Conservation (phyloP, 805 yeast species). For the Isabelozyma heimii region DNA sequence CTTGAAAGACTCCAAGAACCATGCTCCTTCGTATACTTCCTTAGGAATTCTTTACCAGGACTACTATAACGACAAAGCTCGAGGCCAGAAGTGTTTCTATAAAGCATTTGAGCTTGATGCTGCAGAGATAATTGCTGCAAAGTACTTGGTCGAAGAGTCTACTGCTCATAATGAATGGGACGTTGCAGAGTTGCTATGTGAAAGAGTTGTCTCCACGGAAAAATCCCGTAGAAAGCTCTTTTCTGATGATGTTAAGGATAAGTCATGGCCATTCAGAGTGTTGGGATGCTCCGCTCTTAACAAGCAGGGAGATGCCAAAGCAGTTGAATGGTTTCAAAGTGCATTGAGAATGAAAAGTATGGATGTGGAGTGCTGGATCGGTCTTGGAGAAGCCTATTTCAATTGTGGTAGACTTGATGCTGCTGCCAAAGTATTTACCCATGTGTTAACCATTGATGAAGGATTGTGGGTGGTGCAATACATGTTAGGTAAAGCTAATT, state of each 20-base stretch:
- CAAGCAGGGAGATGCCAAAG: conserved; percentile 66
- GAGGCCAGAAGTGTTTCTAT: conserved; percentile 84
- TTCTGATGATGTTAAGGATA: conserved; percentile 28
- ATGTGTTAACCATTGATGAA: conserved; percentile 55
- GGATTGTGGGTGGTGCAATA: conserved; percentile 62
- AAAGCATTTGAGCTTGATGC: conserved; percentile 87
- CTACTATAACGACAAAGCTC: conserved; percentile 52
- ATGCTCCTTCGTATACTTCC: conserved; percentile 79
- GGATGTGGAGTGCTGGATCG: conserved; percentile 86
- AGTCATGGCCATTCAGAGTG: conserved; percentile 86
- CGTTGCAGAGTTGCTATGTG: conserved; percentile 71
- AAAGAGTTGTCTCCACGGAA: conserved; percentile 63
- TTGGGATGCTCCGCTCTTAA: conserved; percentile 78
- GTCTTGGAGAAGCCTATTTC: conserved; percentile 93
- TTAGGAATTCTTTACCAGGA: conserved; percentile 72
- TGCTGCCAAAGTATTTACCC: conserved; percentile 74
- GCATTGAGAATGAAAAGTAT: conserved; percentile 66
- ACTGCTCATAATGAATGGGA: conserved; percentile 76
- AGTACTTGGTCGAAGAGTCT: conserved; percentile 66
- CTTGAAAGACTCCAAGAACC: conserved; percentile 58
- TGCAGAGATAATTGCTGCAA: conserved; percentile 72
- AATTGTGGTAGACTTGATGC: conserved; percentile 86
- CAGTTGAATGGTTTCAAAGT: conserved; percentile 86
- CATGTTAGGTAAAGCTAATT: conserved; percentile 62
- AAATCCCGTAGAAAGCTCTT: conserved; percentile 49